Base-by-base conservation (phyloP, 2,329 filamentous ascomycete species). In the Leptodontidium sp. region DNA sequence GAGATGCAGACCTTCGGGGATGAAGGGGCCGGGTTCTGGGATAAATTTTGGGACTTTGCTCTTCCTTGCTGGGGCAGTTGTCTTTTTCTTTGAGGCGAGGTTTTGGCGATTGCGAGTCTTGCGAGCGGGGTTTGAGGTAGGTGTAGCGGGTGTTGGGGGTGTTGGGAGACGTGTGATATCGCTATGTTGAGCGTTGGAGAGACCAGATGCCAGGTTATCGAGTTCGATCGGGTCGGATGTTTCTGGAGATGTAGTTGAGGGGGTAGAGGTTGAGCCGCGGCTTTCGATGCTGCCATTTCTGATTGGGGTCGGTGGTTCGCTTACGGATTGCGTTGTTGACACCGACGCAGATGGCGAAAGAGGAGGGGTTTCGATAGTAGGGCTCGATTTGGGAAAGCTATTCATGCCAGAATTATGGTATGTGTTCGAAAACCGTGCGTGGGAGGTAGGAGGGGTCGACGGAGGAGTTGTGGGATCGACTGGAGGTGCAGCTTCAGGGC, bases 1-100 rank as follows among this genome's bases (percentile, higher is more conserved):
- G 11, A 59, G 35, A n/a, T 59, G n/a, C 8, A 59, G 38, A 17
- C 55, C 55, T 43, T 59, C 55, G 1, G 35, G 55, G 11, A 59
- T 15, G 35, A 43, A 59, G 7, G 55, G 55, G 9, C 35, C 55
- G 3, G 14, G 40, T 8, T 43, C 35, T 5, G 21, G 35, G 17
- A 59, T n/a, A 11, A 40, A 4, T 6, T 7, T 24, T 4, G 55
- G 12, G 11, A 24, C 35, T 40, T 26, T 59, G n/a, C 8, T n/a
- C 12, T n/a, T 40, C 17, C 15, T 43, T 0, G 15, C 1, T 2
- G 32, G 4, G 4, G 2, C 15, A 15, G 35, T 6, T 43, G 32
- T 9, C 17, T 57, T 35, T 11, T 26, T 52, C 21, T 43, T 43
- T 2, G 32, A 15, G n/a, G 38, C 35, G 5, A 24, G 35, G 35